Percentiles rank a stretch among this genome's conserved stretches.
Evolutionary conservation across 495 filamentous ascomycete genomes (phyloP).

Genomic region (Niebla homalea): DNA sequence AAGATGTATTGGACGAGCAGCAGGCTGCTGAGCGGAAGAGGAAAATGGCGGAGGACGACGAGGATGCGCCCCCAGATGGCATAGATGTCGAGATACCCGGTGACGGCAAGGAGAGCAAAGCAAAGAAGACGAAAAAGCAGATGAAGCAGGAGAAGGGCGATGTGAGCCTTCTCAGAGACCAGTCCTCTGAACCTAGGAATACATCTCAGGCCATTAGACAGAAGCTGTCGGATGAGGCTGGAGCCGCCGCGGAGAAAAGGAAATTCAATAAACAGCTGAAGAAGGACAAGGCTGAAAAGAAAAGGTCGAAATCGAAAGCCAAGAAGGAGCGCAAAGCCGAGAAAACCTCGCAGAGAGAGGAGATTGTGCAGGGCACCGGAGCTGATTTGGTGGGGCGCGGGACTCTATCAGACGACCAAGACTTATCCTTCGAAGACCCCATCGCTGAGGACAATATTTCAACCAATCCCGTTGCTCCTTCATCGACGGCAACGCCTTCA

Average conservation of each 20-base stretch:
- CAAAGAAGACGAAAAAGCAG: slow-evolving; percentile 33
- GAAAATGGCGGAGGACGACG: slow-evolving; percentile 40
- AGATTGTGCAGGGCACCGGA: slow-evolving; percentile 8
- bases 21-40: slow-evolving; percentile 47
- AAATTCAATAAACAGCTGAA: slow-evolving; percentile 37
- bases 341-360: slow-evolving; percentile 8
- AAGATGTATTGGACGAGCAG: slow-evolving; percentile 74
- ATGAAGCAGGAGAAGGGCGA: slow-evolving; percentile 23
- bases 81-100: slow-evolving; percentile 40
- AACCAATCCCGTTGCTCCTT: slow-evolving; percentile 29
- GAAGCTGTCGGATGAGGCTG: not conserved
- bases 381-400: not conserved
- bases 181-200: not conserved
- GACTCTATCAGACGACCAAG: slow-evolving; percentile 16
- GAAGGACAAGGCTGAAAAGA: slow-evolving; percentile 26
- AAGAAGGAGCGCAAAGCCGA: slow-evolving; percentile 21
- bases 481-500: slow-evolving; percentile 33
- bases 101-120: slow-evolving; percentile 30
- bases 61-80: slow-evolving; percentile 23
- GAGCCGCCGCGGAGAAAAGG: slow-evolving; percentile 10
- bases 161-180: not conserved
- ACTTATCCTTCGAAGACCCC: slow-evolving; percentile 19
- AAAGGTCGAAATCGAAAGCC: not conserved
- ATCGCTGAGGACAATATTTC: slow-evolving; percentile 21
- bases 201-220: not conserved